Evolutionary conservation across 2,329 filamentous ascomycete genomes (phyloP).

Genomic region (Xylaria multiplex): DNA sequence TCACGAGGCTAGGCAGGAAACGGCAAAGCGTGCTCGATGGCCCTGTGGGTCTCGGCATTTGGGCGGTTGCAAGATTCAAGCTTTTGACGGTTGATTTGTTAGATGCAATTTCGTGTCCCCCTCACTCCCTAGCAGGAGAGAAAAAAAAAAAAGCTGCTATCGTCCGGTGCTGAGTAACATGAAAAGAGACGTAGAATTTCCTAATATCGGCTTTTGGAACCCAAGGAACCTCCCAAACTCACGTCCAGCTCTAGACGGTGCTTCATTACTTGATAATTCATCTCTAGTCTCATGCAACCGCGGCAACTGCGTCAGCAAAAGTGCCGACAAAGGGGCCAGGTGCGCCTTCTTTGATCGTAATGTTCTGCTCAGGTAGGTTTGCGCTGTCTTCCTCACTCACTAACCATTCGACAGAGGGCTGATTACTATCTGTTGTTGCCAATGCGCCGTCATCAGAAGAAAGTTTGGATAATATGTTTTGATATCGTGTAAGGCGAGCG

Average conservation of each 20-base stretch:
- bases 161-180: background rate
- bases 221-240: background rate
- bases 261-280: constrained; percentile 21
- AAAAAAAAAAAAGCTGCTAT: background rate
- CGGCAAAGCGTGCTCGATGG: constrained; percentile 20
- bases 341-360: constrained; percentile 53
- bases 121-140: background rate
- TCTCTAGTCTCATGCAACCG: constrained; percentile 54
- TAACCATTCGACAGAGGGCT: constrained; percentile 62
- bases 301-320: constrained; percentile 68
- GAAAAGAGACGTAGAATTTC: constrained; percentile 1
- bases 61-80: constrained; percentile 35
- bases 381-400: constrained; percentile 60
- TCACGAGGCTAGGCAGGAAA: constrained; percentile 27
- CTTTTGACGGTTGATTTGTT: constrained; percentile 16
- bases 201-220: background rate
- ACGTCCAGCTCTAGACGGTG: constrained; percentile 7
- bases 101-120: constrained; percentile 1
- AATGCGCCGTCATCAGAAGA: constrained; percentile 56
- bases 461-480: constrained; percentile 69
- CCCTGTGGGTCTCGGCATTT: constrained; percentile 39
- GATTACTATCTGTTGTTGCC: constrained; percentile 54
- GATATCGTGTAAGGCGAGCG: constrained; percentile 66
- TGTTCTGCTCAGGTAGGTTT: constrained; percentile 55
- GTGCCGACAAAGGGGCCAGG: constrained; percentile 65